Base-by-base conservation (phyloP, 1,284 basidiomycete species). In the Ustilago trichophora region DNA sequence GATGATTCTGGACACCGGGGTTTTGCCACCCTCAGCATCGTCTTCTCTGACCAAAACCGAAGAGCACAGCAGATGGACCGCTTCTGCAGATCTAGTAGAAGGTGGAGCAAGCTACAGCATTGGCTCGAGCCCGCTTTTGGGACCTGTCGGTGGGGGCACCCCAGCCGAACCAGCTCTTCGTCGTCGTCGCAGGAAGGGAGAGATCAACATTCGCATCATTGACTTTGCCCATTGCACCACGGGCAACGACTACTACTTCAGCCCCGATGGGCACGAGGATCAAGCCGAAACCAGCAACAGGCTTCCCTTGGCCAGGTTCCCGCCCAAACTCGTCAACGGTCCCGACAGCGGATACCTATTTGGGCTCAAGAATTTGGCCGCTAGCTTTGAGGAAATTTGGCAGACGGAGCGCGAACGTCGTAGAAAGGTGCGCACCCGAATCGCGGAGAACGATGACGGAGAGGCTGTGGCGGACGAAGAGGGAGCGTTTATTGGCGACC, bases 211-310 rank as follows among this genome's bases (percentile, higher is more conserved):
- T 67, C 91, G 94, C 24, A 89, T 99, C 53, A 96, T 99, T 58
- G 95, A 99, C 83, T 99, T 99, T 84, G 96, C 95, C 7, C 95
- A 98, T 82, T 98, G 95, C 57, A 98, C 94, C 8, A 98, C 94
- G 0, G 95, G 95, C 7, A 86, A 87, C 38, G 96, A 99, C 82
- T 98, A 93, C 86, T 82, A 91, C 49, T 87, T 89, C 10, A 18
- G 31, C 38, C 81, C 83, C 13, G 35, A 35, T 15, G 16, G 24
- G 6, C n/a, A 12, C 8, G 36, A 36, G 7, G 50, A 35, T 0
- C n/a, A 26, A 16, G 33, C 36, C 2, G 38, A 37, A 10, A 12
- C n/a, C n/a, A n/a, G 27, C 7, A 29, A 26, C 12, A 18, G 26
- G 3, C 21, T 76, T 6, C 77, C 81, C 12, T 44, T 75, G 4